Percentiles rank a stretch among this genome's conserved stretches.
Evolutionary conservation across 345 rosid genomes (phyloP).

Genomic region (Salix caprea): DNA sequence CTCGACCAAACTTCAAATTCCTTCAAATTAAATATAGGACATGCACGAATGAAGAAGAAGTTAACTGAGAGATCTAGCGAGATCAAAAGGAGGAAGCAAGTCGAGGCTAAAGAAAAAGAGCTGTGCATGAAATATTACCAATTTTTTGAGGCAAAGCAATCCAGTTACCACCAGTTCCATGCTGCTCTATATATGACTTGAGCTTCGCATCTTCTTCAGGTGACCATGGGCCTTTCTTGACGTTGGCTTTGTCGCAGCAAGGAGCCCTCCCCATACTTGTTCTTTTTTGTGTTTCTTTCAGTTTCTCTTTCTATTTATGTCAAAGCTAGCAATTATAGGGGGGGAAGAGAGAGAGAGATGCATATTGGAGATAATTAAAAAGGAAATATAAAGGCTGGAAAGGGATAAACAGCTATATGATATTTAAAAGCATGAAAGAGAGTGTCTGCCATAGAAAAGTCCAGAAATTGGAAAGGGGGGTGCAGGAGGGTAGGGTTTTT

Average conservation of each 20-base stretch:
- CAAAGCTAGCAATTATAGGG: neutral
- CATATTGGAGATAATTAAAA: constrained; percentile 6
- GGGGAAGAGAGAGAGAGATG: neutral
- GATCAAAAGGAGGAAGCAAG: neutral
- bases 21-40: no score
- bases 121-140: constrained; percentile 7
- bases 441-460: constrained; percentile 16
- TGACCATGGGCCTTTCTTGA: constrained; percentile 38
- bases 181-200: constrained; percentile 26
- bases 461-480: constrained; percentile 29
- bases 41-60: neutral
- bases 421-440: constrained; percentile 14
- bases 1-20: no score
- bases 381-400: constrained; percentile 1
- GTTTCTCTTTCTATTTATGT: constrained; percentile 10
- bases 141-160: constrained; percentile 36
- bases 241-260: constrained; percentile 35
- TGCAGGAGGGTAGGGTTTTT: constrained; percentile 30
- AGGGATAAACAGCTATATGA: constrained; percentile 22
- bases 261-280: constrained; percentile 35
- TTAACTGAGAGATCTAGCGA: neutral
- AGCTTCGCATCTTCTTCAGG: constrained; percentile 37
- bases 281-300: constrained; percentile 7
- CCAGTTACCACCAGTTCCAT: constrained; percentile 40
- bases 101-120: no score